Evolutionary conservation across 2,329 filamentous ascomycete genomes (phyloP).

Genomic region (Scytalidium sp.): DNA sequence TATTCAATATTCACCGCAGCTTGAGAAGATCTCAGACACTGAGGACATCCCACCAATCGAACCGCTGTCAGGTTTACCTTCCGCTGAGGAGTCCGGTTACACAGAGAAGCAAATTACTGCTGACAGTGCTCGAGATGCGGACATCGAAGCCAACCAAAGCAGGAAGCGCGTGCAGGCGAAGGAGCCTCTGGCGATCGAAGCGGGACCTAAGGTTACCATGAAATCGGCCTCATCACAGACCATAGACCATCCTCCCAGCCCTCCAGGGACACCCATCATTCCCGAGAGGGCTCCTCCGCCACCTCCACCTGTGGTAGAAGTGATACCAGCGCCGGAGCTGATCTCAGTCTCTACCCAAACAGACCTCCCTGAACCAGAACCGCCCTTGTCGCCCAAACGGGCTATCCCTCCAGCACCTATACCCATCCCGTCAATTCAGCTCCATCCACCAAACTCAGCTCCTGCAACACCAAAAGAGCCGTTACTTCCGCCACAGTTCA

Average conservation of each 20-base stretch:
- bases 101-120: constrained; percentile 32
- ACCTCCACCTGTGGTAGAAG: constrained; percentile 28
- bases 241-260: constrained; percentile 58
- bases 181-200: constrained; percentile 48
- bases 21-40: constrained; percentile 51
- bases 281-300: constrained; percentile 41
- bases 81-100: constrained; percentile 6
- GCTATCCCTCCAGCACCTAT: constrained; percentile 37
- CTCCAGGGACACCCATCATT: constrained; percentile 61
- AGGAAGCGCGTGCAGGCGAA: constrained; percentile 63
- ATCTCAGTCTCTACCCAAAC: constrained; percentile 63
- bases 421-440: constrained; percentile 80
- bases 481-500: constrained; percentile 75
- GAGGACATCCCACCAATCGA: constrained; percentile 41
- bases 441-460: constrained; percentile 82
- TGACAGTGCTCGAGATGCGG: constrained; percentile 39
- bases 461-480: constrained; percentile 76
- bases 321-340: constrained; percentile 38
- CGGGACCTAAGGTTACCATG: constrained; percentile 47
- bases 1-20: constrained; percentile 76
- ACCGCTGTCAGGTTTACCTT: constrained; percentile 24
- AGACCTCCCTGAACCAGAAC: constrained; percentile 25
- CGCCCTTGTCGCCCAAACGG: constrained; percentile 15
- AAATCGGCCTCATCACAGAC: constrained; percentile 65
- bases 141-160: constrained; percentile 72